Conservation (phyloP, 176 grass and related monocot species). For the Hsuehochloa calcarea region DNA sequence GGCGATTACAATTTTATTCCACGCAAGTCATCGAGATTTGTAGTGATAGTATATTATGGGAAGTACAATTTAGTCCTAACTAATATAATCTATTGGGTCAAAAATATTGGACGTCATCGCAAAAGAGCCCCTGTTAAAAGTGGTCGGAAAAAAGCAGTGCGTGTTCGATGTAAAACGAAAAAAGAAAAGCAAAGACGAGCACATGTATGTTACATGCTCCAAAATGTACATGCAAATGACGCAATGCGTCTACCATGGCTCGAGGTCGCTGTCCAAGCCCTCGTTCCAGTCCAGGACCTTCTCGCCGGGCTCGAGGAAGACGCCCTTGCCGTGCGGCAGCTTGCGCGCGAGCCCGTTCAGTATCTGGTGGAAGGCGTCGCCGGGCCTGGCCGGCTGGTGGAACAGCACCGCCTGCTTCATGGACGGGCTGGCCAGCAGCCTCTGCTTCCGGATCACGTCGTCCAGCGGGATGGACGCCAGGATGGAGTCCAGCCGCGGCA, state of each 20-base stretch:
- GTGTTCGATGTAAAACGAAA: not conserved
- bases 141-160: not conserved
- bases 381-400: conserved; percentile 54
- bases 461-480: conserved; percentile 47
- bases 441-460: conserved; percentile 55
- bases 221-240: not conserved
- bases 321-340: conserved; percentile 48
- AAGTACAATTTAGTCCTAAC: too few species aligned
- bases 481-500: conserved; percentile 63
- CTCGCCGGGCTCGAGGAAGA: conserved; percentile 44
- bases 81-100: too few species aligned
- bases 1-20: too few species aligned
- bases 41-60: too few species aligned
- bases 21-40: too few species aligned
- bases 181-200: not conserved
- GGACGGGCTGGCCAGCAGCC: conserved; percentile 48
- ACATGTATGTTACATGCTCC: not conserved
- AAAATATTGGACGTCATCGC: too few species aligned
- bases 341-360: conserved; percentile 65
- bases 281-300: conserved; percentile 52
- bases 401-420: conserved; percentile 76
- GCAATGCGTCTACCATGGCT: conserved; percentile 34
- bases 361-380: conserved; percentile 71
- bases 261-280: conserved; percentile 49
- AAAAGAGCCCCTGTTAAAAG: not conserved